Evolutionary conservation across 441 rosid genomes (phyloP), one percentile per base, ranked within the genome.

Genomic region (Viola pubescens): DNA sequence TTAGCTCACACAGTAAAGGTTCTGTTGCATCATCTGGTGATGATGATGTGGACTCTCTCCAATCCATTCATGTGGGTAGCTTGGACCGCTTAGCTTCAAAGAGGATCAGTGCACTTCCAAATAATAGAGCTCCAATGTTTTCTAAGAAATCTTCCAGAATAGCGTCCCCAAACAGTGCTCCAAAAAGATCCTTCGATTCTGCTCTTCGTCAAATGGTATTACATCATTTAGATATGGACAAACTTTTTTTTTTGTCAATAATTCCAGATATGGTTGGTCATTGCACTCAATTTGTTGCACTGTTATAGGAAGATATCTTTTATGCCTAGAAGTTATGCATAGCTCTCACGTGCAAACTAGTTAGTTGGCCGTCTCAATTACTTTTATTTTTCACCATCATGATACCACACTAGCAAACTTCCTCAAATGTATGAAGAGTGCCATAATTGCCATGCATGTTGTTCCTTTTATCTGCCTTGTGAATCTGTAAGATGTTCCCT

Each of bases 21-120:
- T 94, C 99, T 58, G 71, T 91, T 16, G 97, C 87, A 73, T 94
- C 99, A 58, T 91, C 89, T 58, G 95, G 91, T 42, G 98, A 94
- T 78, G 95, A 94, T 77, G 97, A 94, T 47, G 61, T 77, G 51
- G 97, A 81, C 44, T 84, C 89, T 58, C 48, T 85, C 62, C 95
- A 82, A 61, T 84, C 91, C 41, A 60, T 79, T 75, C 74, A 83
- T 40, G 66, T 80, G 58, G 73, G 83, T 56, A 79, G 80, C 71
- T 73, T 85, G 48, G 86, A 76, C 70, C 77, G 69, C 58, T 76
- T 75, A 37, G 72, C 85, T 59, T 54, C 87, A 39, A 82, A 77
- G 75, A 79, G 80, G 75, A 78, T 62, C 59, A 81, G 86, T 70
- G 71, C 79, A 13, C 71, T 76, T 73, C 77, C 85, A 54, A 85